Percentiles rank a stretch among this genome's conserved stretches.
These are phyloP conservation scores for Trapa incisa DNA, from an alignment of 345 rosid genomes.

Conservation along the genomic window DNA sequence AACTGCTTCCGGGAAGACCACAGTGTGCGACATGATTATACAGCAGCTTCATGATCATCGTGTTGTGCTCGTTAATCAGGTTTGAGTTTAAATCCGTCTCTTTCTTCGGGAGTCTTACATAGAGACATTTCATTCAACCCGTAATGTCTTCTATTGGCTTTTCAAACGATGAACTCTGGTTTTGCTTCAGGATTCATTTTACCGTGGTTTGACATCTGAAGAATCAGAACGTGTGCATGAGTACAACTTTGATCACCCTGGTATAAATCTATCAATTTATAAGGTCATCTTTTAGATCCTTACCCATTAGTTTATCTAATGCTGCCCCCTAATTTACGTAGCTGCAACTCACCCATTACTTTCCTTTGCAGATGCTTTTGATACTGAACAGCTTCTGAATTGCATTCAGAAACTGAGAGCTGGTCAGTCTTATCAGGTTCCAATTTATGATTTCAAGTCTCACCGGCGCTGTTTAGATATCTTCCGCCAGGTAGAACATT, in stretches of 20 bases:
- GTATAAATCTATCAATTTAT: constrained; percentile 18
- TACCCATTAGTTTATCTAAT: background rate
- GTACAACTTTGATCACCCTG: constrained; percentile 99
- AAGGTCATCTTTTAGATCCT: background rate
- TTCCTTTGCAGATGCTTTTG: constrained; percentile 67
- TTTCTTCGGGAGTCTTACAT: background rate
- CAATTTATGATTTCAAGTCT: constrained; percentile 81
- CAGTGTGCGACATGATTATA: constrained; percentile 98
- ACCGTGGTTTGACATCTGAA: constrained; percentile 80
- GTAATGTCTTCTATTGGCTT: background rate
- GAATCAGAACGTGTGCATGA: constrained; percentile 72
- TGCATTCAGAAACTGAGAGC: constrained; percentile 58
- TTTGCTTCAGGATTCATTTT: constrained; percentile 59
- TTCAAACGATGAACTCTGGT: background rate
- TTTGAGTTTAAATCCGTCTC: constrained; percentile 6
- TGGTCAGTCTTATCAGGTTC: constrained; percentile 77
- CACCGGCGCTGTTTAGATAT: constrained; percentile 21
- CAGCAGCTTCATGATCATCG: constrained; percentile 99
- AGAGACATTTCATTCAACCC: background rate
- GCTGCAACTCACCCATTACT: too few species aligned
- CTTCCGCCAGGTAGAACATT: constrained; percentile 65
- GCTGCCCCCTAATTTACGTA: background rate
- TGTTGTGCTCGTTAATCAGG: constrained; percentile 91
- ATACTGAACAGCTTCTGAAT: constrained; percentile 91
- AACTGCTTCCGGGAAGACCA: constrained; percentile 97